Evolutionary conservation across 176 grass and related monocot genomes (phyloP), one percentile per base, ranked within the genome.

Genomic region (Oryza meyeriana): DNA sequence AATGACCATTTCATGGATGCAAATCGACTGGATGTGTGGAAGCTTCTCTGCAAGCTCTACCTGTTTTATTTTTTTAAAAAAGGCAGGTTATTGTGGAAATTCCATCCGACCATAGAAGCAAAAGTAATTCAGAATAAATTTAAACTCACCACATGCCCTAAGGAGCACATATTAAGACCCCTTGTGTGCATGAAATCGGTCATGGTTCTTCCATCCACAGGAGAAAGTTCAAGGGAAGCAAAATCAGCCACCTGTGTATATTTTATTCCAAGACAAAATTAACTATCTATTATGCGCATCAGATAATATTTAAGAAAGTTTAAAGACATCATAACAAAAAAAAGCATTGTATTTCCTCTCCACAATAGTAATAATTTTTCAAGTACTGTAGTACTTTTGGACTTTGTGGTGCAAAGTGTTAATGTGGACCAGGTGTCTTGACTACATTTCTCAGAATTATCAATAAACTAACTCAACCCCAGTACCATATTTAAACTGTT

Each of bases 1-100:
- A 86, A 91, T 94, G 13, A 99, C 85, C 97, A 99, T 99, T 89
- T 99, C 97, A 90, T 99, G 97, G 72, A 99, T 95, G 87, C 97
- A 99, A 75, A 99, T 95, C 66, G 97, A 93, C 69, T 99, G 97
- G 87, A 99, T 99, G 75, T 99, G 97, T 52, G 97, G 93, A 68
- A 96, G 91, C 83, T 94, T 91, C 64, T 96, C 87, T 59, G 87
- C 91, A 86, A 96, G 80, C 83, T 99, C 89, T 26, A 99, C 91
- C 97, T 99, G 91, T 87, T 92, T 79, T 39, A 55, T 55, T 85
- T 77, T 73, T 67, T n/a, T 68, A 34, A 69, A 85, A 57, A 33
- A 30, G 26, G 77, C 36, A 83, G 69, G 27, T n/a, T 72, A 72
- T 30, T 82, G 33, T 79, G 24, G 32, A 2, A 85, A 58, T 33